Base-by-base conservation (phyloP, 805 yeast genomes). In the Sugiyamaella boreocaroliniensis region DNA sequence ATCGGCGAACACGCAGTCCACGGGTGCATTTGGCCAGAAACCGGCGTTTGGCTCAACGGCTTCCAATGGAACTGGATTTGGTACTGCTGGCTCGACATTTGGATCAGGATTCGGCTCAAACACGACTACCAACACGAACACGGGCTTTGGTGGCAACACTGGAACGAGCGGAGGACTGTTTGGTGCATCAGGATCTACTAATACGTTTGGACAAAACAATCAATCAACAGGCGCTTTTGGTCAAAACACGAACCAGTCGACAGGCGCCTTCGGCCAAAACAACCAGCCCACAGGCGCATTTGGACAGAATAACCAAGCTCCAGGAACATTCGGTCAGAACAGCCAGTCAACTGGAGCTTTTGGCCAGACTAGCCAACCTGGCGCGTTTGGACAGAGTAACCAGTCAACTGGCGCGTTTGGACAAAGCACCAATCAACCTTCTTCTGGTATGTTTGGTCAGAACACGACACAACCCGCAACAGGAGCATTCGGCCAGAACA, bases 381-480 rank as follows among this genome's bases (percentile, higher is more conserved):
- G 57, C 9, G 54, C 52, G 37, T 32, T 32, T 42, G 49, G 26
- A 8, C 43, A 47, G 26, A 40, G 20, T 43, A 48, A 40, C 22
- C 26, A 41, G 29, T 12, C 46, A 5, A 18, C 51, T 11, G 40
- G 22, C 29, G 14, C 48, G 16, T 49, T 44, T 49, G 47, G 55
- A n/a, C 50, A 49, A 15, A 26, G 29, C 26, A 19, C 47, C 9
- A 49, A 16, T 19, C 20, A 42, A 37, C 6, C 15, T 18, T 53
- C 55, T 11, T 52, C 52, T 14, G 50, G 54, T 45, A 61, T 58
- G 12, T 54, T 55, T 53, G 64, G 55, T 54, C 50, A 46, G 15
- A 34, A 52, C 40, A 55, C 41, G 16, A 40, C 55, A 11, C 37
- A 47, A 49, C 45, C 43, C 2, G 48, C 54, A 12, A 29, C 40